Conservation (phyloP, 169 alveolate species). For the Babesia divergens region DNA sequence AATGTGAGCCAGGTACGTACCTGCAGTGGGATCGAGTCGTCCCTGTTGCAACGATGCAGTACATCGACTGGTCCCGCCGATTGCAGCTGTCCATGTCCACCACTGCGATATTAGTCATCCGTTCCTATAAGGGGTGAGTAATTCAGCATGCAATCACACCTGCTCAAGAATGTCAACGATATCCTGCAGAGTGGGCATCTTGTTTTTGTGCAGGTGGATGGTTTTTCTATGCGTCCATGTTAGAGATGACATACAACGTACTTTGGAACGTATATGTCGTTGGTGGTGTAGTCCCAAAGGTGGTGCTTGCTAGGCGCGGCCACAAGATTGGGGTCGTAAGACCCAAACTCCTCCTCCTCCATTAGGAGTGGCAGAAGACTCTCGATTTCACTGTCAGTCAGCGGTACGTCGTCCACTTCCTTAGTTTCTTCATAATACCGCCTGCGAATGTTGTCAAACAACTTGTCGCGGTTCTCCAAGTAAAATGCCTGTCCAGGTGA, state of each 20-base stretch:
- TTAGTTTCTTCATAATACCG: constrained; percentile 60
- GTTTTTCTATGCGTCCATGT: constrained; percentile 22
- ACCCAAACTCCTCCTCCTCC: constrained; percentile 67
- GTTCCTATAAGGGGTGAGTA: constrained; percentile 48
- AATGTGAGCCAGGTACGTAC: constrained; percentile 3
- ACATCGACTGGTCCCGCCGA: constrained; percentile 77
- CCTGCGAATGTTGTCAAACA: constrained; percentile 52
- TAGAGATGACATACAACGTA: neutral
- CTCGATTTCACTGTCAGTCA: constrained; percentile 18
- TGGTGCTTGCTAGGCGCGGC: constrained; percentile 66
- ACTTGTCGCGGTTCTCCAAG: constrained; percentile 71
- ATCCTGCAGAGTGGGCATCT: constrained; percentile 78
- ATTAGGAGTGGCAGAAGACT: constrained; percentile 24
- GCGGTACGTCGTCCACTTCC: neutral
- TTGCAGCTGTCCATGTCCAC: constrained; percentile 77
- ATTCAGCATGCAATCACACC: constrained; percentile 31
- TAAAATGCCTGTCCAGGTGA: constrained; percentile 75
- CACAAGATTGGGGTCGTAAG: constrained; percentile 58
- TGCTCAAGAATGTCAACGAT: constrained; percentile 73
- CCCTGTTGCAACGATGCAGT: constrained; percentile 78
- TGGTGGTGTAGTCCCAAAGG: constrained; percentile 76
- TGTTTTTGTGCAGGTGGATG: constrained; percentile 69
- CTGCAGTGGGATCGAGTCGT: constrained; percentile 70
- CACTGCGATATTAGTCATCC: constrained; percentile 49
- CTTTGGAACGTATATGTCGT: constrained; percentile 5